Conservation (phyloP, 345 rosid species). For the Anastatica hierochuntica region DNA sequence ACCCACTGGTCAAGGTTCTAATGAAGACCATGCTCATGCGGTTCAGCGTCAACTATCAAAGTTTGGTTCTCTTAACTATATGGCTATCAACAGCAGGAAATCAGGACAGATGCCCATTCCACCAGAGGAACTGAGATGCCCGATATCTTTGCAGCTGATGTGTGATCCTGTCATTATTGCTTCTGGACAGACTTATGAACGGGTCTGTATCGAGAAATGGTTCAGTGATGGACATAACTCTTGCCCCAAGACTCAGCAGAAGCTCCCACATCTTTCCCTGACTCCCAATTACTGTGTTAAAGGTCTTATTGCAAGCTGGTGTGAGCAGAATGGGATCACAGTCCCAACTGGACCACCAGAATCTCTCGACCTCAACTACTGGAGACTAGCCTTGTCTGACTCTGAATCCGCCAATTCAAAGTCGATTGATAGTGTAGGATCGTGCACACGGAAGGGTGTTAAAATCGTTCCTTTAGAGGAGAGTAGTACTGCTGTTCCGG, state of each 20-base stretch:
- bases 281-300: slow-evolving; percentile 98
- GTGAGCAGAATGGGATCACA: slow-evolving; percentile 72
- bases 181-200: slow-evolving; percentile 97
- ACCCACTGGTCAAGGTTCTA: slow-evolving; percentile 48
- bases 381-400: slow-evolving; percentile 75
- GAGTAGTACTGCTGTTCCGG: slow-evolving; percentile 39
- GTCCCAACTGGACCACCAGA: slow-evolving; percentile 73
- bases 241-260: slow-evolving; percentile 93
- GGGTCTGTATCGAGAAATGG: slow-evolving; percentile 96
- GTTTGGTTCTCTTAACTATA: slow-evolving; percentile 65
- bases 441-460: slow-evolving; percentile 41
- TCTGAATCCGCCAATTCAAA: slow-evolving; percentile 54
- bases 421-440: slow-evolving; percentile 38
- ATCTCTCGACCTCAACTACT: slow-evolving; percentile 77
- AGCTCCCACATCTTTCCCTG: slow-evolving; percentile 65
- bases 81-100: slow-evolving; percentile 37
- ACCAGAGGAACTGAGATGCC: slow-evolving; percentile 95
- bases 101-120: slow-evolving; percentile 69
- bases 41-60: slow-evolving; percentile 75
- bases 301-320: slow-evolving; percentile 92
- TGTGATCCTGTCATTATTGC: slow-evolving; percentile 93
- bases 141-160: slow-evolving; percentile 96
- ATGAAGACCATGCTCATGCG: slow-evolving; percentile 45
- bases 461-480: slow-evolving; percentile 73
- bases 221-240: slow-evolving; percentile 81